Evolutionary conservation across 2,329 filamentous ascomycete species (phyloP).

Genomic region (Penicillium brevicompactum): DNA sequence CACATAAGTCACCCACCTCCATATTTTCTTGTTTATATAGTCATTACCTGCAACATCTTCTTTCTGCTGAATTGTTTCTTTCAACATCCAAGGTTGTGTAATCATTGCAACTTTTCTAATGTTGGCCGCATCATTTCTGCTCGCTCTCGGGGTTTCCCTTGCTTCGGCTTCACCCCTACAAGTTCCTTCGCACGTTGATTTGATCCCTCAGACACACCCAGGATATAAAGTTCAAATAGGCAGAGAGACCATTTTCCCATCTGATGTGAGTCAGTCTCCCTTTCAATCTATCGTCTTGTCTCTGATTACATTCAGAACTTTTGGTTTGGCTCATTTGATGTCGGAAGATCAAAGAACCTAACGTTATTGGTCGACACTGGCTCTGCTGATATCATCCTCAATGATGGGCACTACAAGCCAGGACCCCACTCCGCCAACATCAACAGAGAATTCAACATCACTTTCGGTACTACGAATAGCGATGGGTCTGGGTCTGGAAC

Average conservation of each 20-base stretch:
- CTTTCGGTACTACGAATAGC: conserved; percentile 6
- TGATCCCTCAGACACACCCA: neutral
- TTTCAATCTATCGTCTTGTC: neutral
- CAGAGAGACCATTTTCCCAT: neutral
- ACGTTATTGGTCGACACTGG: conserved; percentile 1
- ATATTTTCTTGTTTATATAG: too few relatives aligned
- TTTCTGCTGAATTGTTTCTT: too few relatives aligned
- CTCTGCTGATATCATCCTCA: conserved; percentile 5
- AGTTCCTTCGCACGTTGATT: neutral
- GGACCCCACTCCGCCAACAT: neutral
- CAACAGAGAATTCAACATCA: neutral
- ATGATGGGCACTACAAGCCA: conserved; percentile 1
- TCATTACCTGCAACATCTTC: too few relatives aligned
- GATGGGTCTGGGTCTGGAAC: conserved; percentile 9
- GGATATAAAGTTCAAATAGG: neutral
- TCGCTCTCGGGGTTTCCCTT: neutral
- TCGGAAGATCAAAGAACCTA: neutral
- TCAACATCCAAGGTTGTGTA: too few relatives aligned
- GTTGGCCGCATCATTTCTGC: neutral
- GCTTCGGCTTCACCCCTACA: neutral
- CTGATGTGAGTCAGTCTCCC: neutral
- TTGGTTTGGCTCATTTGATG: conserved; percentile 6
- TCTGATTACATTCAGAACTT: neutral
- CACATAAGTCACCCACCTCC: too few relatives aligned
- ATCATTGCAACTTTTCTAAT: neutral